Conservation (phyloP, 2,329 filamentous ascomycete genomes). For the Endocalyx cinctus region DNA sequence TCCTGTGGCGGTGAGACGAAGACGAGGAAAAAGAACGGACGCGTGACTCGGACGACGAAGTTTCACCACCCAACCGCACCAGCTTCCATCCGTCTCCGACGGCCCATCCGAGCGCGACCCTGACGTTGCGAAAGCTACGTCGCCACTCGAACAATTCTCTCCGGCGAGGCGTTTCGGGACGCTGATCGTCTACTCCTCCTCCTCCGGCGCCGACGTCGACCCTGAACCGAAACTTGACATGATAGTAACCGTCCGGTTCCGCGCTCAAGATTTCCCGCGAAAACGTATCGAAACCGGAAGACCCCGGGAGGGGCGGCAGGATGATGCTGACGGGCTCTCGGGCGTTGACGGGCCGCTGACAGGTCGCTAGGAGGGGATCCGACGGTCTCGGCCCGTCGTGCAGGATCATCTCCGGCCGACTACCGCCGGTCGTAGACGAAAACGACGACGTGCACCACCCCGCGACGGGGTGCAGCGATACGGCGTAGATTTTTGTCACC, state of each 20-base stretch:
- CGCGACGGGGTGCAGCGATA: too few species aligned
- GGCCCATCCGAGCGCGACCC: conserved; percentile 3
- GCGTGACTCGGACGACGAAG: background rate
- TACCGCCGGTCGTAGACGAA: too few species aligned
- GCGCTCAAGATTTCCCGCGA: conserved; percentile 6
- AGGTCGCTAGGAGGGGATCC: too few species aligned
- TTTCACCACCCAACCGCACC: conserved; percentile 5
- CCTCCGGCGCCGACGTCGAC: conserved; percentile 7
- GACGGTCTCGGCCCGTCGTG: too few species aligned
- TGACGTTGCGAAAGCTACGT: conserved; percentile 1
- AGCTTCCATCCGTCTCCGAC: conserved; percentile 8
- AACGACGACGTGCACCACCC: too few species aligned
- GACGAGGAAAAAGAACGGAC: too few species aligned
- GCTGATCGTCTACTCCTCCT: too few species aligned
- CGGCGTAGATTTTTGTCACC: too few species aligned
- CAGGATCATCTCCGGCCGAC: too few species aligned
- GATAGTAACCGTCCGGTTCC: background rate
- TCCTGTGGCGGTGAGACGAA: too few species aligned
- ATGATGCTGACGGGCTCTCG: too few species aligned
- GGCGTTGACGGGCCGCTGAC: too few species aligned
- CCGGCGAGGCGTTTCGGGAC: background rate
- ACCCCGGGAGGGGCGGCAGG: conserved; percentile 8
- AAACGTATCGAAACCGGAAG: conserved; percentile 1
- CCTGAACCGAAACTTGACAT: conserved; percentile 6
- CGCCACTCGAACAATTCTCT: conserved; percentile 10